A percentile compares a stretch with the other conserved stretches of the same genome.
These are phyloP conservation scores for Discostella stelligera DNA, from an alignment of 352 stramenopile species.

Conservation along the genomic window DNA sequence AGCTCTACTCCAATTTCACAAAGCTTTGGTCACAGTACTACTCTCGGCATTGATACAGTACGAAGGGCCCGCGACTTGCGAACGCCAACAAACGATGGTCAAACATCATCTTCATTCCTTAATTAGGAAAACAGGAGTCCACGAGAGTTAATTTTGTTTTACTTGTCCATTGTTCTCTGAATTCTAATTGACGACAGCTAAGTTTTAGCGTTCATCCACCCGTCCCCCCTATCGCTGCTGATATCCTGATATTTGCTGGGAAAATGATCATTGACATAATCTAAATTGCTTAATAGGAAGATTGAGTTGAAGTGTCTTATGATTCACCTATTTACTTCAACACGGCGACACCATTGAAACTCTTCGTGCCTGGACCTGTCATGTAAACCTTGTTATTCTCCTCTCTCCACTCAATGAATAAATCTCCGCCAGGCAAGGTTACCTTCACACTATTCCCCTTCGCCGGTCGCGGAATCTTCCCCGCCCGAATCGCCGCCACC, in stretches of 20 bases:
- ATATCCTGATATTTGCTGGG: background rate
- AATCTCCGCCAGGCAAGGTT: conserved; percentile 85
- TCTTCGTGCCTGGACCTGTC: conserved; percentile 74
- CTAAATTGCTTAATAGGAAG: background rate
- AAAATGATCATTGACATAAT: background rate
- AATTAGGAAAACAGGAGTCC: background rate
- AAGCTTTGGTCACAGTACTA: conserved; percentile 12
- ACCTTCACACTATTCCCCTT: conserved; percentile 71
- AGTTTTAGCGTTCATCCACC: too few species aligned
- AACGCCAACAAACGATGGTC: conserved; percentile 14
- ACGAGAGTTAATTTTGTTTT: background rate
- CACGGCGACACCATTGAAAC: conserved; percentile 65
- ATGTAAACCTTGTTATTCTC: conserved; percentile 85
- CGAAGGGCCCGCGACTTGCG: conserved; percentile 4
- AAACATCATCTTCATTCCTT: background rate
- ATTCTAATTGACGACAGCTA: too few species aligned
- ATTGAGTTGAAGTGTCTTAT: background rate
- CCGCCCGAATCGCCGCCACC: conserved; percentile 79
- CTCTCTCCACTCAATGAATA: conserved; percentile 87
- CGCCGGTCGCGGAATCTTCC: conserved; percentile 71
- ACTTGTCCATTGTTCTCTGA: too few species aligned
- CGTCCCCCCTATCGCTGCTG: too few species aligned
- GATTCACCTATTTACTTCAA: conserved; percentile 44
- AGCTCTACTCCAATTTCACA: conserved; percentile 33
- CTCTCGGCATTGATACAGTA: background rate